Conservation (phyloP, 352 stramenopile species). For the Detonula confervacea region DNA sequence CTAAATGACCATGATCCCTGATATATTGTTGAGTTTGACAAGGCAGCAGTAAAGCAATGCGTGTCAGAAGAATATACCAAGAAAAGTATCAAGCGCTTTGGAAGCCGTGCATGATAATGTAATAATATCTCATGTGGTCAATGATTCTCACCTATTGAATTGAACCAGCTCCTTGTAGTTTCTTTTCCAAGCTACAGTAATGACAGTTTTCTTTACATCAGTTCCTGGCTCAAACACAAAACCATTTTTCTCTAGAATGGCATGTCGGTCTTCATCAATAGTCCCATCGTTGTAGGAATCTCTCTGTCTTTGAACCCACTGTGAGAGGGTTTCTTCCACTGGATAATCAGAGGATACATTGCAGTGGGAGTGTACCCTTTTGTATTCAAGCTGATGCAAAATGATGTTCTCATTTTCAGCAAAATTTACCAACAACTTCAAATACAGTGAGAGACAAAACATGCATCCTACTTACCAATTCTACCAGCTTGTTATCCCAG, state of each 20-base stretch:
- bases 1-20: constrained; percentile 13
- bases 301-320: constrained; percentile 7
- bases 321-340: not conserved
- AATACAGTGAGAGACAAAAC: not conserved
- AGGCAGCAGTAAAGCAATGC: too few relatives aligned
- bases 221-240: constrained; percentile 21
- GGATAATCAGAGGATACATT: constrained; percentile 3
- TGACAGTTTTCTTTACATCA: constrained; percentile 5
- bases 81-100: too few relatives aligned
- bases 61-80: too few relatives aligned
- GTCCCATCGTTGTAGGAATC: constrained; percentile 2
- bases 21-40: constrained; percentile 1
- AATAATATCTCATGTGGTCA: too few relatives aligned
- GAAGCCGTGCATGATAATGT: too few relatives aligned
- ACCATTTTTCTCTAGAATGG: not conserved
- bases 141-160: constrained; percentile 5
- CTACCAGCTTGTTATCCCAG: constrained; percentile 7
- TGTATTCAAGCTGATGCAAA: constrained; percentile 9
- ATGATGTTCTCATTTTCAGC: not conserved
- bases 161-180: constrained; percentile 21
- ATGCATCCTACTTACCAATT: constrained; percentile 1
- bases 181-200: not conserved
- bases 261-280: constrained; percentile 3
- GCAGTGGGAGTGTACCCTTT: not conserved
- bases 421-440: not conserved